phyloP scores from a whole-genome alignment of 306 rosid genomes.

The Gillenia trifoliata region DNA sequence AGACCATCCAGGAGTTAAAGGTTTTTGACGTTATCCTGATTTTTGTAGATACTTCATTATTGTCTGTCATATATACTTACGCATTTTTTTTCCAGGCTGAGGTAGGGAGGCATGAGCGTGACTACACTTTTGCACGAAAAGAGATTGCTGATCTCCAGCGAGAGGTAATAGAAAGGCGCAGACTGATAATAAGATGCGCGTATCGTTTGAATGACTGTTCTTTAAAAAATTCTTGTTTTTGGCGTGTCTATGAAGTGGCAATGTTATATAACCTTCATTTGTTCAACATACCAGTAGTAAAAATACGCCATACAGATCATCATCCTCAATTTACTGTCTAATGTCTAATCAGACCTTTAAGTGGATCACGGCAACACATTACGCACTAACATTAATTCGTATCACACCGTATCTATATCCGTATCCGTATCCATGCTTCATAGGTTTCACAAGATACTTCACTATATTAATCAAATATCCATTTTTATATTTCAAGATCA shows the following conservation, averaged over 20 bases:
- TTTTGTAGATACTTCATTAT: not conserved
- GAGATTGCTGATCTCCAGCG: constrained; percentile 75
- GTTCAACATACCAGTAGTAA: not conserved
- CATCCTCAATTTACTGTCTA: not conserved
- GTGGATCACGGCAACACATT: not conserved
- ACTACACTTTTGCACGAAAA: constrained; percentile 56
- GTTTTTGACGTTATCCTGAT: constrained; percentile 21
- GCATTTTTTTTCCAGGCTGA: constrained; percentile 50
- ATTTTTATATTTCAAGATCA: not conserved
- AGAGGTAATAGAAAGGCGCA: constrained; percentile 50
- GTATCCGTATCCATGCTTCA: not conserved
- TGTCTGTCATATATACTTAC: constrained; percentile 18
- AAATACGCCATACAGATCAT: not conserved
- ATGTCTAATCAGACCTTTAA: not conserved
- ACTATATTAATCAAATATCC: not conserved
- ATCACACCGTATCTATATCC: not conserved
- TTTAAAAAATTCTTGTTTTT: not conserved
- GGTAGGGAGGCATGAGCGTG: constrained; percentile 73
- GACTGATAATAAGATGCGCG: not conserved
- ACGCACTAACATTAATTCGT: not conserved
- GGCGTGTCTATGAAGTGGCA: not conserved
- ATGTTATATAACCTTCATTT: not conserved
- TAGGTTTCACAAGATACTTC: not conserved
- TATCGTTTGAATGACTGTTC: not conserved
- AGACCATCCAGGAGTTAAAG: constrained; percentile 70